Evolutionary conservation across 176 grass and related monocot species (phyloP).

Genomic region (Eragrostis nindensis): DNA sequence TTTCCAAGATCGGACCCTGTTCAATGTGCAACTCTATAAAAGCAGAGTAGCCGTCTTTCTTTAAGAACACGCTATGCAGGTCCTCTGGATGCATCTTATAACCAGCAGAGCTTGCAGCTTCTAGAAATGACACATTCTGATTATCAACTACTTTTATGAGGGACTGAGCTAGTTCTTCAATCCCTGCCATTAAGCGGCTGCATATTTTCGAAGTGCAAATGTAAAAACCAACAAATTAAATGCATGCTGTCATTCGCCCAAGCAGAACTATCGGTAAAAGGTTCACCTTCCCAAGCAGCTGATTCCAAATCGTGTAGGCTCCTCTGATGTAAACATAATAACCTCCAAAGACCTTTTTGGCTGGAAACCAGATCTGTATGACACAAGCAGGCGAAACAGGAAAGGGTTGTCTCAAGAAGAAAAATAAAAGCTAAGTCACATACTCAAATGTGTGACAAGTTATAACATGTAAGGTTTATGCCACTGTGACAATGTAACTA

Average conservation of each 20-base stretch:
- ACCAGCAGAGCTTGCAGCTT: conserved; percentile 78
- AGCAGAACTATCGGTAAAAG: conserved; percentile 12
- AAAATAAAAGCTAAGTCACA: conserved; percentile 19
- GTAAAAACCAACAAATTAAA: conserved; percentile 7
- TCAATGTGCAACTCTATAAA: conserved; percentile 99
- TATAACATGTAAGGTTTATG: conserved; percentile 25
- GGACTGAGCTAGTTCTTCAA: conserved; percentile 63
- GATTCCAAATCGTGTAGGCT: conserved; percentile 97
- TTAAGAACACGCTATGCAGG: conserved; percentile 68
- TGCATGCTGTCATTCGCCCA: neutral
- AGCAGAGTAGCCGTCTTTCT: conserved; percentile 76
- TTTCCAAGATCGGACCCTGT: conserved; percentile 91
- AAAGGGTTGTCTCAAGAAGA: conserved; percentile 34
- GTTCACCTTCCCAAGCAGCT: conserved; percentile 92
- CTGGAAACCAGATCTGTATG: conserved; percentile 66
- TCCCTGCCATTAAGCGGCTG: conserved; percentile 87
- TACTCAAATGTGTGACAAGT: conserved; percentile 15
- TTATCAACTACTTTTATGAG: conserved; percentile 71
- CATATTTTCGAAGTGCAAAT: conserved; percentile 55
- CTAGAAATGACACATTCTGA: conserved; percentile 83
- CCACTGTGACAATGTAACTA: neutral
- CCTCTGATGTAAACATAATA: conserved; percentile 98
- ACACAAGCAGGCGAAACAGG: conserved; percentile 17
- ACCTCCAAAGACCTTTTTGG: conserved; percentile 91
- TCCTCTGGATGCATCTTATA: conserved; percentile 66